Percentiles rank a stretch among this genome's conserved stretches.
These are phyloP conservation scores for Malus fusca DNA, from an alignment of 306 rosid genomes.

Conservation along the genomic window DNA sequence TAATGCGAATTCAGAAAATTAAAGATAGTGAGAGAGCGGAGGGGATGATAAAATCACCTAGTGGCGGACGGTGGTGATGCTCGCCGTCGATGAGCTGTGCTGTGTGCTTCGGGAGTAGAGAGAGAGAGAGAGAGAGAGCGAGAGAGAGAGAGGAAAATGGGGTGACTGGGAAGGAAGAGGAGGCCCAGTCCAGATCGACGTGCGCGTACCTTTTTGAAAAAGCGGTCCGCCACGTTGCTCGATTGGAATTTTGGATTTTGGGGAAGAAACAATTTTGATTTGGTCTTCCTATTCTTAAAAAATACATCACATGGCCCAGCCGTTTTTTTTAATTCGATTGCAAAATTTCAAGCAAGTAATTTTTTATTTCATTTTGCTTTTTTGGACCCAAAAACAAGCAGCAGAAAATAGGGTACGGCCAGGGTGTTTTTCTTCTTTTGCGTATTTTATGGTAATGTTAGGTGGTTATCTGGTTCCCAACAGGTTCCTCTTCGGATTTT, in stretches of 20 bases:
- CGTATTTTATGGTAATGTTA: too few species aligned
- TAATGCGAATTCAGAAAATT: background rate
- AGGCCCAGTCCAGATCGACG: background rate
- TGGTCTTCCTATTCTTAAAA: too few species aligned
- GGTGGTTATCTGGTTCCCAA: too few species aligned
- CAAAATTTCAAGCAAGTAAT: too few species aligned
- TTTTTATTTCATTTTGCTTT: too few species aligned
- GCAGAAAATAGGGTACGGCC: too few species aligned
- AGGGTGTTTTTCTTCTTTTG: too few species aligned
- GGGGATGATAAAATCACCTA: constrained; percentile 13
- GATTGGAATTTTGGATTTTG: background rate
- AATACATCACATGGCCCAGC: too few species aligned
- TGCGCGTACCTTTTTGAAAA: background rate
- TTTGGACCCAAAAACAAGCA: background rate
- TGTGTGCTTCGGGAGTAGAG: background rate
- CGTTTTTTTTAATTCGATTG: too few species aligned
- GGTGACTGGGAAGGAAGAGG: background rate
- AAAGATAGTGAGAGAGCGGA: background rate
- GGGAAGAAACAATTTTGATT: background rate
- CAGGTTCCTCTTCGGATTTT: too few species aligned
- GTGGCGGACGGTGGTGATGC: background rate
- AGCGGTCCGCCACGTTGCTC: background rate
- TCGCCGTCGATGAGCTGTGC: constrained; percentile 21
- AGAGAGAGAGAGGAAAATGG: background rate
- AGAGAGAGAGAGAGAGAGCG: background rate